These are phyloP conservation scores for Quaeritorhiza haematococci DNA, from an alignment of 371 early-diverging fungal species.

Conservation along the genomic window DNA sequence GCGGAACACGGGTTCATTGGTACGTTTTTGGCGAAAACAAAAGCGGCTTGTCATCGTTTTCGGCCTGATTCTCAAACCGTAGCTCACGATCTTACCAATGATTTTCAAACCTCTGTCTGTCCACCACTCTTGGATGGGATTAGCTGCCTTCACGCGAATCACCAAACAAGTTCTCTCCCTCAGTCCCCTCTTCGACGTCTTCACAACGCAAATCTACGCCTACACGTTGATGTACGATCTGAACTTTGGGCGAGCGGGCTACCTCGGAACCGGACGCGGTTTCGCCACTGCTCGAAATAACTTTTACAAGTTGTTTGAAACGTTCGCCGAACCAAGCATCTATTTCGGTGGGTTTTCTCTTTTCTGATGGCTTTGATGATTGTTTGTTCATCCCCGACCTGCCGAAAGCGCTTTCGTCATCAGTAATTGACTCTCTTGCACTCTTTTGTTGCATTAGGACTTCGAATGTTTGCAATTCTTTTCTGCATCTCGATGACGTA, in stretches of 20 bases:
- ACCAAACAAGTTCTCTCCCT: constrained; percentile 78
- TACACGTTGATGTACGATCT: constrained; percentile 76
- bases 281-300: constrained; percentile 80
- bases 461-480: constrained; percentile 65
- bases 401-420: too few species aligned
- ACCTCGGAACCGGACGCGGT: constrained; percentile 87
- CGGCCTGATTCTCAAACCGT: too few species aligned
- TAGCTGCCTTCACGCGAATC: constrained; percentile 66
- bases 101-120: too few species aligned
- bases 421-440: too few species aligned
- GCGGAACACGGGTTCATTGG: constrained; percentile 87
- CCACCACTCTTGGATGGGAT: too few species aligned
- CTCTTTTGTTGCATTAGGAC: constrained; percentile 13
- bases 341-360: constrained; percentile 54
- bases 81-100: too few species aligned
- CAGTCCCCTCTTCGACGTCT: constrained; percentile 83
- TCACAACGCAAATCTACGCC: constrained; percentile 84
- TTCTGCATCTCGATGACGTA: constrained; percentile 67
- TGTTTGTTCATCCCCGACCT: not conserved
- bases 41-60: too few species aligned
- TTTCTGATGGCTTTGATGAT: not conserved
- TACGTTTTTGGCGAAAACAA: too few species aligned
- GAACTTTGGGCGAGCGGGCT: constrained; percentile 66
- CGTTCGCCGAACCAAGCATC: constrained; percentile 74
- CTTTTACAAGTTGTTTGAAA: constrained; percentile 71